Evolutionary conservation across 2,329 filamentous ascomycete species (phyloP), one percentile per base, ranked within the genome.

Genomic region (Trichoderma koningiopsis): DNA sequence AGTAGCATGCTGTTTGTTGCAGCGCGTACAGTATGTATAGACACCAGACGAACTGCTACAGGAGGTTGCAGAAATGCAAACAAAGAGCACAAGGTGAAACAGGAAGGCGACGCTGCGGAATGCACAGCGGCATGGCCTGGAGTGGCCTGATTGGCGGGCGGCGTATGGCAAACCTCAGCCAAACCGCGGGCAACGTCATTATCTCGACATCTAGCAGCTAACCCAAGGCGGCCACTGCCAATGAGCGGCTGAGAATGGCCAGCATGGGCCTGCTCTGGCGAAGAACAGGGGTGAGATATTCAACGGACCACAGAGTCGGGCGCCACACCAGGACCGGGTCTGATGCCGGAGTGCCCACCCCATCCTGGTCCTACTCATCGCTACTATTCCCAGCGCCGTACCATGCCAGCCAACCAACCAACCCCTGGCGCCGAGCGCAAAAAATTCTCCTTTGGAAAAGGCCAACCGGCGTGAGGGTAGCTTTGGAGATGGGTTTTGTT

Each of bases 261-360:
- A 33, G 61, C 68, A 69, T 69, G 68, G 68, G 47, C 63, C 29
- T 58, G 60, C 33, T 65, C 61, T 56, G 58, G 64, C 33, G 56
- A 59, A 55, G 63, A 37, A 33, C 43, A 61, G 68, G 68, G 68
- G 62, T 69, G 31, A 53, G 60, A 61, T 55, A 63, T 61, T 53
- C 60, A 58, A 49, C 58, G 57, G 61, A 70, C 68, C 68, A 67
- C 62, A 67, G 61, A 43, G 64, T 68, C 57, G 68, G 64, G 64
- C 56, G 63, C 68, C 62, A 70, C 68, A 68, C 49, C 56, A 66
- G 53, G 63, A 68, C 61, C 62, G 57, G 56, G 68, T 68, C 61
- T 62, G 58, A 68, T 62, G 57, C 57, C 57, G 66, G 66, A 49
- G 58, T 43, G 63, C 16, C 63, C 63, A 59, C 63, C 55, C 63